phyloP scores from a whole-genome alignment of 2,329 filamentous ascomycete genomes.

The Alternaria rosae region DNA sequence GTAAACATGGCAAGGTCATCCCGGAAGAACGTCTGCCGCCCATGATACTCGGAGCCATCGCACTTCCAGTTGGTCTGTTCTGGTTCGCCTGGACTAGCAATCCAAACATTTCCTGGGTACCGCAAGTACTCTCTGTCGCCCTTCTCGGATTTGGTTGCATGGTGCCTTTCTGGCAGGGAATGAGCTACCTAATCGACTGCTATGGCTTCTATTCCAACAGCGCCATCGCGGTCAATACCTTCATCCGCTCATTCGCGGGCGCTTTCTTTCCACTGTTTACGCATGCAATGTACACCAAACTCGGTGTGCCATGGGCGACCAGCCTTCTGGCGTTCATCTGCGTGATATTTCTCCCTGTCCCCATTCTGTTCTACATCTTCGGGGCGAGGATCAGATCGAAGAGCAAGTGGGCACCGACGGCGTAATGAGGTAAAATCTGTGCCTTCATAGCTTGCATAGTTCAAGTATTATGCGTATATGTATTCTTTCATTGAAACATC shows the following conservation, averaged over 20 bases:
- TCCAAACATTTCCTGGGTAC: constrained; percentile 61
- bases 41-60: constrained; percentile 69
- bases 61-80: constrained; percentile 67
- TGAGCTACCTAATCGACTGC: constrained; percentile 82
- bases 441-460: not conserved
- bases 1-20: constrained; percentile 57
- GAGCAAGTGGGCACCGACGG: constrained; percentile 42
- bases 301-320: constrained; percentile 47
- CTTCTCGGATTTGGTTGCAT: constrained; percentile 77
- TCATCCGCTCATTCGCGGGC: constrained; percentile 58
- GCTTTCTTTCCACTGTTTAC: constrained; percentile 61
- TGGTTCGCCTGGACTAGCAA: constrained; percentile 67
- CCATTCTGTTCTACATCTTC: constrained; percentile 47
- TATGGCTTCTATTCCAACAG: constrained; percentile 56
- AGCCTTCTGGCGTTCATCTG: constrained; percentile 45
- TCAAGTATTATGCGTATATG: not conserved
- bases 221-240: constrained; percentile 59
- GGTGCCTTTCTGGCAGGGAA: constrained; percentile 80
- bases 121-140: constrained; percentile 62
- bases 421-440: not conserved
- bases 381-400: constrained; percentile 42
- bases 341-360: constrained; percentile 43
- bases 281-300: constrained; percentile 54
- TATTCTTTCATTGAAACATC: not conserved
- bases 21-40: constrained; percentile 69